Percentiles rank a stretch among this genome's conserved stretches.
Evolutionary conservation across 169 alveolate genomes (phyloP).

Genomic region (Eimeria tenella): DNA sequence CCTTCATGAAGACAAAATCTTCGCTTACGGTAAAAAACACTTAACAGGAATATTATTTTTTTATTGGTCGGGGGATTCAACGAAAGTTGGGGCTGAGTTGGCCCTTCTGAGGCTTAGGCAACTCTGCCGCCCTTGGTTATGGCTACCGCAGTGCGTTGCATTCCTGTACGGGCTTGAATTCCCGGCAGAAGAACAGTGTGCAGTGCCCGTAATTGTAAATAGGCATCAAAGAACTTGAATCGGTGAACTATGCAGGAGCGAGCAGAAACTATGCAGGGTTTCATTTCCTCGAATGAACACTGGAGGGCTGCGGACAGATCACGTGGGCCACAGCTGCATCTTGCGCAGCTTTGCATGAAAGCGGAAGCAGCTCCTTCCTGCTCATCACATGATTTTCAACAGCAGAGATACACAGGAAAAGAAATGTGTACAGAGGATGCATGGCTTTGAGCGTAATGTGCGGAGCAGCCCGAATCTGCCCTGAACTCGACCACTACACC

Average conservation of each 20-base stretch:
- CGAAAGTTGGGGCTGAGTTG: too few relatives aligned
- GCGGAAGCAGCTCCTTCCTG: constrained; percentile 17
- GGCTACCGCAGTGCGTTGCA: constrained; percentile 40
- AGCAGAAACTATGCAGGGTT: background rate
- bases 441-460: constrained; percentile 20
- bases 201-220: background rate
- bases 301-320: constrained; percentile 21
- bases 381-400: background rate
- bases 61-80: background rate
- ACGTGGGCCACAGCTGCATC: constrained; percentile 40
- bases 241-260: background rate
- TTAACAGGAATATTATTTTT: background rate
- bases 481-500: background rate
- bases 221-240: too few relatives aligned
- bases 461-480: constrained; percentile 1
- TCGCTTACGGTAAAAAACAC: background rate
- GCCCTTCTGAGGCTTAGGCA: background rate
- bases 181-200: background rate
- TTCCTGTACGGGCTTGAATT: background rate
- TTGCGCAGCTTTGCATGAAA: constrained; percentile 8
- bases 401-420: background rate
- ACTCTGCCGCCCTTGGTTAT: constrained; percentile 10
- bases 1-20: constrained; percentile 11
- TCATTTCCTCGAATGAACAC: constrained; percentile 23
- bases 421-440: constrained; percentile 14